Evolutionary conservation across 139 green algal species (phyloP), one percentile per base, ranked within the genome.

Genomic region (Picochlorum sp.): DNA sequence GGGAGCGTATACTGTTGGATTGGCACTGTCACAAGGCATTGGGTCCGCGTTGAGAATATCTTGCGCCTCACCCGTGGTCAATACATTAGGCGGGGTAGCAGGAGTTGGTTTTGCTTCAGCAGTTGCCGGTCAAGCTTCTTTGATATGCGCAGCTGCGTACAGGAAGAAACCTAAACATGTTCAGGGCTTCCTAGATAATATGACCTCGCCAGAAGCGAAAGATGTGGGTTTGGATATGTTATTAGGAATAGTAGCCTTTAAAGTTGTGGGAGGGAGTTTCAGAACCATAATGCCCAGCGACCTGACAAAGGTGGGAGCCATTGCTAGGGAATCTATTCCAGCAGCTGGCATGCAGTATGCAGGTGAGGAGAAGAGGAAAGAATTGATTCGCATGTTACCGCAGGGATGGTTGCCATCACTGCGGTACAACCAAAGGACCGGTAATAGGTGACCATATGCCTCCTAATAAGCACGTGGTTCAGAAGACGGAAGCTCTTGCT

Each of bases 371-470:
- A 54, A 59, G 30, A 65, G 66, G 24, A 56, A 60, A 3, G 78
- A 85, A 78, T 75, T 85, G 57, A 34, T 41, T 9, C 55, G 73
- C 16, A 56, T 83, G 31, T 80, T 85, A n/a, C 60, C 57, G 63
- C 20, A 64, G 73, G 26, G 70, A 89, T 45, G 86, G 86, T 1
- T 93, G 86, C 74, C 86, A 93, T 67, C 85, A 91, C 71, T 93
- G 86, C 72, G 86, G 86, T 37, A 75, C 49, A 31, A 76, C 49
- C 6, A 65, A 60, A 16, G 73, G 77, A 16, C 24, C 45, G 1
- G 71, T 83, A 4, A 81, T 93, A 34, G 86, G 78, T 7, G 86
- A 93, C 57, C 86, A 93, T 71, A 93, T 93, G 72, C 86, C 86
- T 9, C 86, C 86, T 28, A 91, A 92, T 75, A 86, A 90, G 67